phyloP scores from a whole-genome alignment of 768 basidiomycete species.

The Psilocybe subaeruginosa region DNA sequence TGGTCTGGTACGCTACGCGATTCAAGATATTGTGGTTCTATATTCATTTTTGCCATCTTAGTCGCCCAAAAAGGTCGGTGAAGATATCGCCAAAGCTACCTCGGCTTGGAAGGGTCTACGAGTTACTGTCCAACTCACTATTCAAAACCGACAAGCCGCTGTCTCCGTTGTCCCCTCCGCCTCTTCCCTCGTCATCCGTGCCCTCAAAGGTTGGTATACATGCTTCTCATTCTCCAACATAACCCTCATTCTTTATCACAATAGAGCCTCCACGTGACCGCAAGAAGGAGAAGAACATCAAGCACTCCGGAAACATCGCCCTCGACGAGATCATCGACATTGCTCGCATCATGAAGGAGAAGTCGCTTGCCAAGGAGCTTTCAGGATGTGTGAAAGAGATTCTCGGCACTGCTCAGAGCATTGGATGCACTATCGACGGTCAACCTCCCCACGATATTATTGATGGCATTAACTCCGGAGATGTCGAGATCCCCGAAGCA shows the following conservation, averaged over 20 bases:
- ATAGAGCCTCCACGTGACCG: constrained; percentile 98
- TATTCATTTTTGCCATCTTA: constrained; percentile 31
- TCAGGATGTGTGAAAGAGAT: constrained; percentile 96
- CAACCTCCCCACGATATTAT: constrained; percentile 92
- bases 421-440: constrained; percentile 97
- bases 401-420: constrained; percentile 93
- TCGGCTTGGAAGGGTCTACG: constrained; percentile 99
- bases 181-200: constrained; percentile 95
- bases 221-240: constrained; percentile 1
- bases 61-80: constrained; percentile 99
- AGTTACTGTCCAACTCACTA: constrained; percentile 97
- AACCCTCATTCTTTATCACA: constrained; percentile 10
- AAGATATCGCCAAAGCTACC: constrained; percentile 99
- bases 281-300: constrained; percentile 99
- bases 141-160: constrained; percentile 99
- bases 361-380: constrained; percentile 92
- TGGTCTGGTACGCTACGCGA: constrained; percentile 77
- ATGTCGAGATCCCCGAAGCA: constrained; percentile 86
- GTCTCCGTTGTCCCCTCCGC: constrained; percentile 97
- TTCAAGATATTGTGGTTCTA: not conserved
- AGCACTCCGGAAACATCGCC: constrained; percentile 92
- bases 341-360: constrained; percentile 93
- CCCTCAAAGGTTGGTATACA: constrained; percentile 81
- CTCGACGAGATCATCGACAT: constrained; percentile 95
- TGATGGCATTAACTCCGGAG: constrained; percentile 82